Evolutionary conservation across 352 stramenopile species (phyloP).

Genomic region (Pythium periplocum): DNA sequence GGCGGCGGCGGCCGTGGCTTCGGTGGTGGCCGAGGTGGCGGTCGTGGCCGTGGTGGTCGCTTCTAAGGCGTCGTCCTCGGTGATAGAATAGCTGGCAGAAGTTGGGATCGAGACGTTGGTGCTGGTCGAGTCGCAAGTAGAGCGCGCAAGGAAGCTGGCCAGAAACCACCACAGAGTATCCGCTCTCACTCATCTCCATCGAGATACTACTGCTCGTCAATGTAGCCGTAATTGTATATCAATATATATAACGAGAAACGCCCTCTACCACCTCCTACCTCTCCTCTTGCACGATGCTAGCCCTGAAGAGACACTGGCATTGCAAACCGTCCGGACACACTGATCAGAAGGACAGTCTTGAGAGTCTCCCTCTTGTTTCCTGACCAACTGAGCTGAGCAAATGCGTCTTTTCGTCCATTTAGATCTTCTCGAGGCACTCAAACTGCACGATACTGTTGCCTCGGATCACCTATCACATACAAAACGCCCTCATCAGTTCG

Average conservation of each 20-base stretch:
- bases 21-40: constrained; percentile 23
- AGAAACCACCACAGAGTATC: no score
- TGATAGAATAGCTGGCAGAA: constrained; percentile 19
- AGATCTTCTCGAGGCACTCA: constrained; percentile 81
- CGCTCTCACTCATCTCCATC: neutral
- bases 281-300: no score
- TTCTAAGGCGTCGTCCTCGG: constrained; percentile 19
- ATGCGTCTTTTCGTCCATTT: constrained; percentile 12
- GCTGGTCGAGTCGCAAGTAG: no score
- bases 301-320: no score
- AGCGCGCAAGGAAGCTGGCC: no score
- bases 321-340: no score
- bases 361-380: no score
- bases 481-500: neutral
- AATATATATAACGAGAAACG: constrained; percentile 17
- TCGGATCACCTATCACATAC: constrained; percentile 59
- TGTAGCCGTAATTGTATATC: constrained; percentile 20
- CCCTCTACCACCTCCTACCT: neutral
- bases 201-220: neutral
- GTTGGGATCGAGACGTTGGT: neutral
- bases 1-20: constrained; percentile 31
- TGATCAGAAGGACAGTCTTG: no score
- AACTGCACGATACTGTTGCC: constrained; percentile 90
- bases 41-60: constrained; percentile 22
- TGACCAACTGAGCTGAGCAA: no score